Base-by-base conservation (phyloP, 192 early-diverging fungal genomes). In the Coemansia pectinata region DNA sequence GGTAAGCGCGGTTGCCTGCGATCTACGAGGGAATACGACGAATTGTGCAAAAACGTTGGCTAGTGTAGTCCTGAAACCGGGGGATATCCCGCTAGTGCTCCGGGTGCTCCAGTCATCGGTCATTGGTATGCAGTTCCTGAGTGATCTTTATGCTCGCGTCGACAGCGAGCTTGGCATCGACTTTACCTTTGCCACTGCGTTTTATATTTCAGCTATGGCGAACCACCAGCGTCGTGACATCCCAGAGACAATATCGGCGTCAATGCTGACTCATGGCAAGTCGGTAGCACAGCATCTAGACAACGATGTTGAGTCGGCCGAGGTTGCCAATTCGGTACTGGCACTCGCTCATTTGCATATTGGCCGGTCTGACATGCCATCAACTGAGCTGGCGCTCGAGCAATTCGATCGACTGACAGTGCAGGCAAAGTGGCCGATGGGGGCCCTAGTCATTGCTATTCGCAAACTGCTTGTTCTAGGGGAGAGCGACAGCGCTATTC, bases 371-470 rank as follows among this genome's bases (percentile, higher is more conserved):
- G 55, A 34, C 29, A 1, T 17, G 17, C 29, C 6, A n/a, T 58
- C 31, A n/a, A 17, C 55, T 5, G 55, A 34, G 55, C 55, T 27
- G 11, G 12, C 31, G 7, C 29, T 72, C 8, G 6, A 21, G 3
- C 62, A 34, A 21, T 59, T 69, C 14, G 10, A 27, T 15, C 15
- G 27, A 25, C 62, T 72, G 34, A 45, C 70, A 8, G 57, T 15
- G 6, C 23, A n/a, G 2, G 65, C 71, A 11, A 27, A 42, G 19
- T 77, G 76, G 76, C 76, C 76, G 11, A 67, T 77, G 66, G 42
- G 50, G 12, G 66, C 66, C 1, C 62, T 72, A 39, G 48, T 70
- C 10, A 19, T 5, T 7, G 53, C 70, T 19, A 25, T 69, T 15
- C 14, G 27, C 14, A 25, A 39, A 8, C 62, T 77, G 5, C 41